Conservation (phyloP, 2,329 filamentous ascomycete species). For the Xylaria sp. region DNA sequence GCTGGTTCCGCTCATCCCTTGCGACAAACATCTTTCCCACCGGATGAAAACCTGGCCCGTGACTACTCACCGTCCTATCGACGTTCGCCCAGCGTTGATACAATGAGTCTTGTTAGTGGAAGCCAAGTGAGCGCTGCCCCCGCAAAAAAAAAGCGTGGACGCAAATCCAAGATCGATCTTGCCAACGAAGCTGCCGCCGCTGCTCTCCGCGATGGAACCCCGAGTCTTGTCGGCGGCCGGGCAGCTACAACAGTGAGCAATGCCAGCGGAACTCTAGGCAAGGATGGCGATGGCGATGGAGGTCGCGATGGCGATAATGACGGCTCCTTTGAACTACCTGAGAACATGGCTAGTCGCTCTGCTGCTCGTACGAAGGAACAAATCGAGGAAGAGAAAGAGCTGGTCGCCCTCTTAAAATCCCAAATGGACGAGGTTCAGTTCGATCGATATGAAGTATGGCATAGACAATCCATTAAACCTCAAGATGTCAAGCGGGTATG, state of each 20-base stretch:
- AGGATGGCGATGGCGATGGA: slow-evolving; percentile 59
- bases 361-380: slow-evolving; percentile 68
- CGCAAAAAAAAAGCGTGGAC: slow-evolving; percentile 64
- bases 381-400: slow-evolving; percentile 64
- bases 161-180: slow-evolving; percentile 64
- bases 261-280: slow-evolving; percentile 47
- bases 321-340: slow-evolving; percentile 62
- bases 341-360: slow-evolving; percentile 45
- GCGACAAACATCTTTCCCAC: slow-evolving; percentile 81
- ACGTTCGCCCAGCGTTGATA: slow-evolving; percentile 71
- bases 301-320: slow-evolving; percentile 62
- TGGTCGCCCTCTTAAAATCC: slow-evolving; percentile 66
- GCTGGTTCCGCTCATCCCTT: slow-evolving; percentile 67
- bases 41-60: slow-evolving; percentile 53
- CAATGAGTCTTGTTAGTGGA: slow-evolving; percentile 64
- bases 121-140: slow-evolving; percentile 58
- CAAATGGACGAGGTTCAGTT: slow-evolving; percentile 71
- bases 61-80: slow-evolving; percentile 58
- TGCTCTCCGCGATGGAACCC: slow-evolving; percentile 47
- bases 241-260: slow-evolving; percentile 52
- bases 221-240: slow-evolving; percentile 50
- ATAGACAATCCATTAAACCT: slow-evolving; percentile 70
- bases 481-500: slow-evolving; percentile 71
- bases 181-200: slow-evolving; percentile 55
- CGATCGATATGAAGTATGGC: slow-evolving; percentile 73